Evolutionary conservation across 148 eudicot species (phyloP).

Genomic region (Simmondsia chinensis): DNA sequence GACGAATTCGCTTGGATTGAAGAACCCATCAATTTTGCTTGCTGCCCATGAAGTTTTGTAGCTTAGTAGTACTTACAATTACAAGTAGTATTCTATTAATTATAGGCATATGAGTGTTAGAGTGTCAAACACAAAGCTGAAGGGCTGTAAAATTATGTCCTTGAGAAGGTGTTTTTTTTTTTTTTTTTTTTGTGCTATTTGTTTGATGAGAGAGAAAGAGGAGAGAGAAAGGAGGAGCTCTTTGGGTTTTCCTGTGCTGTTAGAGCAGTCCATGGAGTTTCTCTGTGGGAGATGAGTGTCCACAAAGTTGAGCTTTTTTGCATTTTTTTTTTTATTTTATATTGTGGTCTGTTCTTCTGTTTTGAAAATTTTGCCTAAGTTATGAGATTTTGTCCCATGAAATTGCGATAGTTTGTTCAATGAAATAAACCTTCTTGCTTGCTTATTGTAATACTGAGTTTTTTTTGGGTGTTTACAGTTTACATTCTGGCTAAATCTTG

Average conservation of each 20-base stretch:
- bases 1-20: constrained; percentile 53
- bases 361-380: too few relatives aligned
- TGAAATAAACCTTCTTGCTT: too few relatives aligned
- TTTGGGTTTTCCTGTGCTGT: constrained; percentile 73
- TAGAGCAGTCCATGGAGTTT: constrained; percentile 59
- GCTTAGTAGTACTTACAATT: constrained; percentile 18
- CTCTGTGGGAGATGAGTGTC: too few relatives aligned
- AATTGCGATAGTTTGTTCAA: too few relatives aligned
- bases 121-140: constrained; percentile 17
- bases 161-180: constrained; percentile 18
- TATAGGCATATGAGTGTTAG: constrained; percentile 1
- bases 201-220: constrained; percentile 1
- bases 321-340: too few relatives aligned
- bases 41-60: constrained; percentile 87
- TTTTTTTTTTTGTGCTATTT: constrained; percentile 4
- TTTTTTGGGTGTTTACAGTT: too few relatives aligned
- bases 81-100: constrained; percentile 3
- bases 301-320: too few relatives aligned
- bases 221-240: constrained; percentile 8
- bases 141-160: constrained; percentile 8
- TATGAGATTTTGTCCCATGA: too few relatives aligned
- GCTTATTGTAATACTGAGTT: too few relatives aligned
- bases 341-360: too few relatives aligned
- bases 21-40: constrained; percentile 55
- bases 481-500: too few relatives aligned